Conservation (phyloP, 345 rosid species). For the Citrus australasica region DNA sequence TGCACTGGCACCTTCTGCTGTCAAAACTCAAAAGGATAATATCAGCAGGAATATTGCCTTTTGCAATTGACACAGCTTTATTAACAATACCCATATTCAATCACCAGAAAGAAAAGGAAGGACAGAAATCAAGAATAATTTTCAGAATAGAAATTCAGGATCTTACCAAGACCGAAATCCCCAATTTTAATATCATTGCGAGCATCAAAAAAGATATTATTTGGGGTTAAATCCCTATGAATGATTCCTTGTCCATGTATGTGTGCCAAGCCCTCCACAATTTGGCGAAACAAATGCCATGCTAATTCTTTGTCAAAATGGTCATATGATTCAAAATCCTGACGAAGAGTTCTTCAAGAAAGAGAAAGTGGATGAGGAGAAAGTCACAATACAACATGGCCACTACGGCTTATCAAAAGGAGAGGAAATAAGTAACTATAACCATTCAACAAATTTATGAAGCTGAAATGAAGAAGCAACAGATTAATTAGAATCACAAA, state of each 20-base stretch:
- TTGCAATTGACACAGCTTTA: background rate
- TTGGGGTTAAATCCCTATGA: conserved; percentile 95
- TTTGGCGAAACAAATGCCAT: conserved; percentile 90
- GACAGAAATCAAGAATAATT: background rate
- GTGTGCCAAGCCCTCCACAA: conserved; percentile 93
- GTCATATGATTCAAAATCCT: conserved; percentile 76
- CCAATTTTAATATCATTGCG: conserved; percentile 94
- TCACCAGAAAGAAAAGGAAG: background rate
- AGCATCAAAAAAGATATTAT: conserved; percentile 91
- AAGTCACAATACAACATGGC: conserved; percentile 12
- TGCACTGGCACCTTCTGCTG: background rate
- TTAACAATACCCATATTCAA: background rate
- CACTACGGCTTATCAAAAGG: conserved; percentile 4
- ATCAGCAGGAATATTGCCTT: background rate
- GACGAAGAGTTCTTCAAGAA: conserved; percentile 75
- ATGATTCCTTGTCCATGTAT: conserved; percentile 97
- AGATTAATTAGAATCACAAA: background rate
- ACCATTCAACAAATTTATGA: background rate
- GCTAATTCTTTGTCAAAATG: conserved; percentile 79
- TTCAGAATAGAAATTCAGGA: conserved; percentile 18
- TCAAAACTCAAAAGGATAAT: background rate
- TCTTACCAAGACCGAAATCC: conserved; percentile 94
- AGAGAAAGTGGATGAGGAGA: background rate
- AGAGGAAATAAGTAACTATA: background rate
- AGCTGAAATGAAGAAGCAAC: background rate